Conservation (phyloP, 2,329 filamentous ascomycete species). For the Trichoderma citrinoviride region DNA sequence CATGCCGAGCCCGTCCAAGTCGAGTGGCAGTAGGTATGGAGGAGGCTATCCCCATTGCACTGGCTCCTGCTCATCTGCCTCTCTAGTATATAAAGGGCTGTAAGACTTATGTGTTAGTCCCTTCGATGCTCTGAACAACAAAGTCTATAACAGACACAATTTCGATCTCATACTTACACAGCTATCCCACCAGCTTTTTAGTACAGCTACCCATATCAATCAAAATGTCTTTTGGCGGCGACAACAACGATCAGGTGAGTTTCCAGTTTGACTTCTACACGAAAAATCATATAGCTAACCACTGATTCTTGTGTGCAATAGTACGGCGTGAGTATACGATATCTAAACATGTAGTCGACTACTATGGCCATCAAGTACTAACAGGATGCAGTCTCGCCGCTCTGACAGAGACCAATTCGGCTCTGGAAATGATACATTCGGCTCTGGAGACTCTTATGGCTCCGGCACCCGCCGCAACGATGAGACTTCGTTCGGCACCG, state of each 20-base stretch:
- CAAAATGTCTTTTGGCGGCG: constrained; percentile 49
- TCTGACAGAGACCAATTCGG: constrained; percentile 28
- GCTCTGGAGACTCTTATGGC: constrained; percentile 24
- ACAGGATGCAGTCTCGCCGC: constrained; percentile 21
- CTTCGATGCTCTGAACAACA: not conserved
- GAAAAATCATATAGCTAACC: not conserved
- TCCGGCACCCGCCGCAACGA: constrained; percentile 23
- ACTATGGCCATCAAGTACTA: not conserved
- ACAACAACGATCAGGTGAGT: constrained; percentile 39
- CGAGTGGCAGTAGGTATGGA: not conserved
- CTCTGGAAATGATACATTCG: constrained; percentile 16
- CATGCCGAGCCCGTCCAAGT: not conserved
- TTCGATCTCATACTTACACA: not conserved
- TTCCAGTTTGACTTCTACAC: too few species aligned
- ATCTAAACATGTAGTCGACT: not conserved
- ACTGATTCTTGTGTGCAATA: not conserved
- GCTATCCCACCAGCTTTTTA: too few species aligned
- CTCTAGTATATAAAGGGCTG: constrained; percentile 1
- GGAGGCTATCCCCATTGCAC: not conserved
- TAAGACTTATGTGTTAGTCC: not conserved
- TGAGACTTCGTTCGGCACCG: constrained; percentile 12
- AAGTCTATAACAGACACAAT: too few species aligned
- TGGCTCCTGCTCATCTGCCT: not conserved
- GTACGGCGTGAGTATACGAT: constrained; percentile 19
- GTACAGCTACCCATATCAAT: not conserved